These are phyloP conservation scores for Trichoderma simmonsii DNA, from an alignment of 2,329 filamentous ascomycete genomes.

Conservation along the genomic window DNA sequence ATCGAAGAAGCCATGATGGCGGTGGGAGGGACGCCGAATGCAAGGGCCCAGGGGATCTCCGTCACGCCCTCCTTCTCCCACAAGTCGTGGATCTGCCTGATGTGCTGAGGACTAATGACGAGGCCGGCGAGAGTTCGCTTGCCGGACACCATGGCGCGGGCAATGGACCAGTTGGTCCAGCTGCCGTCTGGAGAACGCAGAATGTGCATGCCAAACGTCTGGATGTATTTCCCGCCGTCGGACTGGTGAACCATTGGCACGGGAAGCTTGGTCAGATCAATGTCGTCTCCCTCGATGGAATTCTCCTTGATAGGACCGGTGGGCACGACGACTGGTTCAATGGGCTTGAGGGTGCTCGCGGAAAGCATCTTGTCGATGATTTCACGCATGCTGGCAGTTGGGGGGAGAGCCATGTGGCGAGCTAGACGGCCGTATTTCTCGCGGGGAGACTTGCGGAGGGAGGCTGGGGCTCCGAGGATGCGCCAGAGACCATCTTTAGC, in stretches of 20 bases:
- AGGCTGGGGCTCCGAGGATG: conserved; percentile 45
- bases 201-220: background rate
- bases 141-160: conserved; percentile 46
- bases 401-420: conserved; percentile 39
- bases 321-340: background rate
- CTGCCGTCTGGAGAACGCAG: background rate
- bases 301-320: background rate
- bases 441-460: conserved; percentile 32
- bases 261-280: background rate
- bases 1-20: conserved; percentile 48
- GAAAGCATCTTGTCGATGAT: conserved; percentile 42
- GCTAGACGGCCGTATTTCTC: conserved; percentile 42
- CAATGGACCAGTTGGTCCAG: conserved; percentile 38
- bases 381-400: conserved; percentile 30
- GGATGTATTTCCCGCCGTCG: background rate
- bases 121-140: conserved; percentile 40
- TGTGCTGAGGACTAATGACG: conserved; percentile 45
- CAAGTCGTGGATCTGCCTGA: conserved; percentile 43
- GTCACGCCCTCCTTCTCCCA: conserved; percentile 46
- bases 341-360: background rate
- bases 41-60: conserved; percentile 43
- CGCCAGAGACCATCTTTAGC: conserved; percentile 43
- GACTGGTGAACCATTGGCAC: background rate
- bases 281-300: background rate
- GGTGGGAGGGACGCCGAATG: conserved; percentile 47